Base-by-base conservation (phyloP, 225 moss, liverwort and hornwort genomes). In the Marchantia polymorpha region DNA sequence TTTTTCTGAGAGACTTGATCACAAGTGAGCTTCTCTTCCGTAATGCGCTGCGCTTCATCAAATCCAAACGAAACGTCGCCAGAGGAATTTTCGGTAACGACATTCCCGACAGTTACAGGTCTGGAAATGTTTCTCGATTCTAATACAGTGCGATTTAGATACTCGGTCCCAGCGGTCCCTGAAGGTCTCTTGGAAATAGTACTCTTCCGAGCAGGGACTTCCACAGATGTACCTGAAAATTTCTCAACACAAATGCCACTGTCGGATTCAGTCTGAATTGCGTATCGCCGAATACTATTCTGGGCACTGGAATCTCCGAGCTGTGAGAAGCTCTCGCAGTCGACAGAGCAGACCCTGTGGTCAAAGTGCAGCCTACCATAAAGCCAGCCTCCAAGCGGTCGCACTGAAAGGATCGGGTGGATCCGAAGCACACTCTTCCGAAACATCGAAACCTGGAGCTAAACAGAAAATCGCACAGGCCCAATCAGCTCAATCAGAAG, bases 391-490 rank as follows among this genome's bases (percentile, higher is more conserved):
- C 53, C 53, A 14, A 12, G 53, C 14, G 73, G 20, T 29, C 27
- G 14, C 26, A 54, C 53, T 16, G 54, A 6, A 55, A 52, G 6
- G 53, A 73, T 12, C n/a, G 29, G 73, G 54, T 52, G 73, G 54
- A 73, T 17, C 73, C 73, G 73, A 25, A 29, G 20, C 29, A 73
- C 12, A 73, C 73, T 54, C 27, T 3, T 54, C 16, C 73, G 73
- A 53, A 54, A 73, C 73, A 73, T 73, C 54, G 73, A 55, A 29
- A 6, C 3, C 14, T 29, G 16, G 54, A 26, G 8, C 73, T 51
- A 73, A 52, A 72, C 51, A 16, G 51, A 23, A 46, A 20, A 0
- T 46, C 48, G 69, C n/a, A 20, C 58, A 23, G 10, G 15, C 5
- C 46, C 47, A 49, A 49, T 71, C 71, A 49, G 50, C 71, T 50